Conservation (phyloP, 257 asterid genomes). For the Solanum acaule region DNA sequence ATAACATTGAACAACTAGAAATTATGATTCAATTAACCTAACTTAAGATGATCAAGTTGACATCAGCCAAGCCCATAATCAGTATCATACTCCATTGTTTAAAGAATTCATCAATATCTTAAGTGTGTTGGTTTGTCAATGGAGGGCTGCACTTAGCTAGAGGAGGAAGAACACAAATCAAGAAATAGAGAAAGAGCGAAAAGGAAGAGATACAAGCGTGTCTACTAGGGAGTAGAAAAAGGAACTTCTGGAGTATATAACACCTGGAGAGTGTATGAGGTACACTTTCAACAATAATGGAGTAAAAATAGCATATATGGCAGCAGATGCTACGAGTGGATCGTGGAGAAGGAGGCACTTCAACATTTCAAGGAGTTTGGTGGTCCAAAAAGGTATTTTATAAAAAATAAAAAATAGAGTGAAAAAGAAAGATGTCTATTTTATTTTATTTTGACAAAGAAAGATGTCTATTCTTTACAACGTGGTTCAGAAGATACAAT, state of each 20-base stretch:
- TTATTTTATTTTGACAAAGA: background rate
- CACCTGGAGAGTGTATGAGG: background rate
- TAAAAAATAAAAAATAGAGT: background rate
- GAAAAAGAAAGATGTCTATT: background rate
- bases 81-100: background rate
- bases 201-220: background rate
- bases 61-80: background rate
- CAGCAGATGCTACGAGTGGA: background rate
- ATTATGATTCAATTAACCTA: background rate
- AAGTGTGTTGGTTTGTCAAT: background rate
- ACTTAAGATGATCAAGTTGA: background rate
- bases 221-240: background rate
- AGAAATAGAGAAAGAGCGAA: background rate
- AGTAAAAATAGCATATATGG: background rate
- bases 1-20: background rate
- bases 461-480: background rate
- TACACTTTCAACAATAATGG: background rate
- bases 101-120: background rate
- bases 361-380: background rate
- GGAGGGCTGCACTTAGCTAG: background rate
- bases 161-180: background rate
- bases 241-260: background rate
- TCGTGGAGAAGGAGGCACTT: background rate
- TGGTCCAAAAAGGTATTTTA: background rate
- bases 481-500: background rate